Conservation (phyloP, 805 yeast species). For the Metschnikowia lachancei region DNA sequence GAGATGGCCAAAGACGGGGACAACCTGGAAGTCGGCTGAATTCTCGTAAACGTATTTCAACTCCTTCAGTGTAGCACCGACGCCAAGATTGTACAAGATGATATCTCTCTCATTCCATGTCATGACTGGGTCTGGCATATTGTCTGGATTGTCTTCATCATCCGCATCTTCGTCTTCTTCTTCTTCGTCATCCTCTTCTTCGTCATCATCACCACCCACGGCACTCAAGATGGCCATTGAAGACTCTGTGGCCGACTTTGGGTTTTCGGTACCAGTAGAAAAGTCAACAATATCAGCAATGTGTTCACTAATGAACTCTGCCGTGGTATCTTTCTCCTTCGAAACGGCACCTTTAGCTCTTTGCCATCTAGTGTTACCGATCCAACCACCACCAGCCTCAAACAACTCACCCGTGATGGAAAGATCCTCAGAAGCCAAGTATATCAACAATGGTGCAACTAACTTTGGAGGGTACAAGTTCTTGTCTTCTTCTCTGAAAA, state of each 20-base stretch:
- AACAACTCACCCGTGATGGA: conserved; percentile 74
- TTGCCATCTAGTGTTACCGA: conserved; percentile 93
- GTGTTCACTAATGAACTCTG: conserved; percentile 69
- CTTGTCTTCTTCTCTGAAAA: conserved; percentile 75
- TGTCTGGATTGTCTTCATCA: conserved; percentile 33
- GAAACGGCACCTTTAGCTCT: conserved; percentile 81
- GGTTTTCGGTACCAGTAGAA: conserved; percentile 48
- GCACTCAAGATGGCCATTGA: conserved; percentile 73
- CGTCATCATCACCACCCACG: conserved; percentile 49
- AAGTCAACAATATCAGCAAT: conserved; percentile 70
- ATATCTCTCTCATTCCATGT: conserved; percentile 64
- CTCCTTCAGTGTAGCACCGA: conserved; percentile 80
- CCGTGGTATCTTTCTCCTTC: conserved; percentile 49
- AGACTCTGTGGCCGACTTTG: conserved; percentile 69
- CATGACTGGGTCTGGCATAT: conserved; percentile 47
- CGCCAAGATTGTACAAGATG: conserved; percentile 81
- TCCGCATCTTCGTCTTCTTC: conserved; percentile 43
- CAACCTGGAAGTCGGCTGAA: conserved; percentile 70
- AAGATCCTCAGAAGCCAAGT: conserved; percentile 73
- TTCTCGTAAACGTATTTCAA: conserved; percentile 78
- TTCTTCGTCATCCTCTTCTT: conserved; percentile 23
- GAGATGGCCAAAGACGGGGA: conserved; percentile 89
- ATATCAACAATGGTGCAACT: conserved; percentile 86
- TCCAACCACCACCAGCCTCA: conserved; percentile 97
- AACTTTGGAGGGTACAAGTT: conserved; percentile 81